Conservation (phyloP, 2,329 filamentous ascomycete genomes). For the Venturia nashicola region DNA sequence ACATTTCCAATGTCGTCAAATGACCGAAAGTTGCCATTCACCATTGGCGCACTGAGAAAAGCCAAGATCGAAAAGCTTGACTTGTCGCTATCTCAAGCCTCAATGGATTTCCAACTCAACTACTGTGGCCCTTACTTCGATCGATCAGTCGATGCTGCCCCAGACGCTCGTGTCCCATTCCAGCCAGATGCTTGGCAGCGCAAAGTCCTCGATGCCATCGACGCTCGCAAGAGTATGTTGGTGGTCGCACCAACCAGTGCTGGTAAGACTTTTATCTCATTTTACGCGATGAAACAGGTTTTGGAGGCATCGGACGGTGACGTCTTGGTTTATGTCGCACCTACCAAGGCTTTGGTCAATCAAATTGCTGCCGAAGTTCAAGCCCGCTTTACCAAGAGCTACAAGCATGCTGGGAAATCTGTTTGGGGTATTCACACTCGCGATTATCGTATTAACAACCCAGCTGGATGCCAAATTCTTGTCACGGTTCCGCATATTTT, state of each 20-base stretch:
- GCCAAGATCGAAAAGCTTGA: conserved; percentile 1
- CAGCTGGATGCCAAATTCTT: conserved; percentile 59
- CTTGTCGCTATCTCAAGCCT: not conserved
- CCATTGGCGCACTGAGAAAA: conserved; percentile 8
- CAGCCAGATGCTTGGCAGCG: conserved; percentile 67
- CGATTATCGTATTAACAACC: conserved; percentile 64
- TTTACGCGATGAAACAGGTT: conserved; percentile 72
- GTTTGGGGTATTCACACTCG: conserved; percentile 72
- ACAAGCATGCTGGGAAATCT: conserved; percentile 48
- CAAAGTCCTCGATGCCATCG: conserved; percentile 60
- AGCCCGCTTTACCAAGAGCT: conserved; percentile 57
- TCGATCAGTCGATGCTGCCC: conserved; percentile 55
- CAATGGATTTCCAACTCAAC: conserved; percentile 51
- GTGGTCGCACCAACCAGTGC: conserved; percentile 68
- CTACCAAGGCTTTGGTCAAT: conserved; percentile 72
- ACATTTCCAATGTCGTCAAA: conserved; percentile 18
- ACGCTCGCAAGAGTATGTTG: conserved; percentile 56
- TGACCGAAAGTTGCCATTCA: conserved; percentile 33
- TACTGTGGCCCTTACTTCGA: conserved; percentile 65
- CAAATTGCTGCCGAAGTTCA: conserved; percentile 73
- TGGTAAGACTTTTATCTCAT: conserved; percentile 74
- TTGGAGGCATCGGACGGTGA: conserved; percentile 56
- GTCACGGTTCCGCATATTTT: conserved; percentile 69
- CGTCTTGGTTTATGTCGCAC: conserved; percentile 66
- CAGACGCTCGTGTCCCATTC: conserved; percentile 59